These are phyloP conservation scores for Coniferiporia sulphurascens DNA, from an alignment of 1,284 basidiomycete species.

Conservation along the genomic window DNA sequence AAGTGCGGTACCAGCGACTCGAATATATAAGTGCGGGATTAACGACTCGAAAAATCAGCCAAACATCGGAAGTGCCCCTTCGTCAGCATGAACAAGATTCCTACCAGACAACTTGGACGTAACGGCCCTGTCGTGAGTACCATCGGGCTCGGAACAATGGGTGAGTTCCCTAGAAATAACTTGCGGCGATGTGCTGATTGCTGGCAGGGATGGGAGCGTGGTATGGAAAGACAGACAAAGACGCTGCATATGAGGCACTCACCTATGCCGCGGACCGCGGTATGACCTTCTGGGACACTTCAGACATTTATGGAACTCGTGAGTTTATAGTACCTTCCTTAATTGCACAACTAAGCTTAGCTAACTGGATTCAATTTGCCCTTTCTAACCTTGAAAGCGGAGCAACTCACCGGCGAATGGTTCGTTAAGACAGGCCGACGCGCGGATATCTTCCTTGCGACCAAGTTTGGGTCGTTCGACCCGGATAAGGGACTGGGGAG, in stretches of 20 bases:
- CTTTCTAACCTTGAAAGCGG: not conserved
- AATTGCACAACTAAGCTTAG: too few species aligned
- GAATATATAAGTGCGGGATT: too few species aligned
- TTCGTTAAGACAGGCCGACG: slow-evolving; percentile 20
- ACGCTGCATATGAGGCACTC: not conserved
- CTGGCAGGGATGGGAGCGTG: not conserved
- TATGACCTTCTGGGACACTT: slow-evolving; percentile 12
- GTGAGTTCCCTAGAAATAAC: not conserved
- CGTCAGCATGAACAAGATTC: not conserved
- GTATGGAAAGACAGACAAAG: slow-evolving; percentile 1
- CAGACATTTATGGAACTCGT: not conserved
- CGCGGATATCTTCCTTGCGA: slow-evolving; percentile 27
- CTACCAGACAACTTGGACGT: not conserved
- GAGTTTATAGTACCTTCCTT: not conserved
- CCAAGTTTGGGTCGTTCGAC: slow-evolving; percentile 23
- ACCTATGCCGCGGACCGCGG: slow-evolving; percentile 6
- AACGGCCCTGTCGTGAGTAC: slow-evolving; percentile 4
- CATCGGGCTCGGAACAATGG: slow-evolving; percentile 1
- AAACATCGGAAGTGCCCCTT: too few species aligned
- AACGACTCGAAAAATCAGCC: too few species aligned
- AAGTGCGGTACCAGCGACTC: too few species aligned
- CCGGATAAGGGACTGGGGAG: not conserved
- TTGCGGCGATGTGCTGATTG: not conserved
- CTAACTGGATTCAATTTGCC: not conserved
- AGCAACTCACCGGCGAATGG: slow-evolving; percentile 5